These are phyloP conservation scores for Cladosporium sp. DNA, from an alignment of 2,329 filamentous ascomycete species.

Conservation along the genomic window DNA sequence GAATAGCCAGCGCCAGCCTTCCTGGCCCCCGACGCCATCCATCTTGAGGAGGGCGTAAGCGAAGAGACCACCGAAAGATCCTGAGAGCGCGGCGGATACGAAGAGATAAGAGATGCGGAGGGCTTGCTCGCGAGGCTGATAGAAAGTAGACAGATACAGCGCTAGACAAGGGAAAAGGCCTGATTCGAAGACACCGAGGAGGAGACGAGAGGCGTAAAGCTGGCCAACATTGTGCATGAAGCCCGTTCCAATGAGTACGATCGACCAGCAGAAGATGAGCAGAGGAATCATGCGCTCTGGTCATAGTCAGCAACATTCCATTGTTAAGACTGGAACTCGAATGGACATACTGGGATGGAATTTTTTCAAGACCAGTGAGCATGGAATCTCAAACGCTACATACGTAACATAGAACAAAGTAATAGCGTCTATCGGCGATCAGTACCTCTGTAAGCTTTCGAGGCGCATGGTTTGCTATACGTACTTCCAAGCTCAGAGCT, in stretches of 20 bases:
- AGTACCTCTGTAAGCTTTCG: no score
- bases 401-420: slow-evolving; percentile 30
- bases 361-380: slow-evolving; percentile 27
- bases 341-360: slow-evolving; percentile 22
- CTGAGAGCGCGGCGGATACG: slow-evolving; percentile 18
- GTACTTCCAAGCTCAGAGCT: background rate
- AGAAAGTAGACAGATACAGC: slow-evolving; percentile 14
- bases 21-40: slow-evolving; percentile 37
- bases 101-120: slow-evolving; percentile 22
- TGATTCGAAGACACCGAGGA: slow-evolving; percentile 25
- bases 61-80: slow-evolving; percentile 22
- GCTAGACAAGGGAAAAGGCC: slow-evolving; percentile 32
- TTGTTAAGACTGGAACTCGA: slow-evolving; percentile 6
- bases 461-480: no score
- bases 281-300: slow-evolving; percentile 4
- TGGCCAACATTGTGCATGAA: slow-evolving; percentile 24
- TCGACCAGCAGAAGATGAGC: slow-evolving; percentile 24
- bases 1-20: slow-evolving; percentile 51
- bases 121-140: slow-evolving; percentile 18
- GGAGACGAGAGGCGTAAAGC: slow-evolving; percentile 20
- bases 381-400: slow-evolving; percentile 33
- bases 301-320: background rate
- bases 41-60: slow-evolving; percentile 33
- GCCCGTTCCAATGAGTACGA: slow-evolving; percentile 23
- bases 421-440: no score